A percentile compares a stretch with the other conserved stretches of the same genome.
phyloP scores from a whole-genome alignment of 768 basidiomycete species.

The Boletus subcaerulescens region DNA sequence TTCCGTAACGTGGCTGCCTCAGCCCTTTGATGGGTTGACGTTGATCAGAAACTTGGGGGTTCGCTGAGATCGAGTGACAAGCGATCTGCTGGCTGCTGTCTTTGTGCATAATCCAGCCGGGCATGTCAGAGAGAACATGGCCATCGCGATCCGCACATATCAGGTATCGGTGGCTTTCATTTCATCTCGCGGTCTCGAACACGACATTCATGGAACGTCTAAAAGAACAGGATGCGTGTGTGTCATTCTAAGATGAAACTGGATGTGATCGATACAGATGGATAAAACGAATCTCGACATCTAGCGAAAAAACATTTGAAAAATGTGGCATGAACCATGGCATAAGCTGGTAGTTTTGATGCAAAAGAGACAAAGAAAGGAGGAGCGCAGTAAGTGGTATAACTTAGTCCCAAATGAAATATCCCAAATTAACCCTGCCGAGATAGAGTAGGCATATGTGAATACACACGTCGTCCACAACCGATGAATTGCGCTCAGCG shows the following conservation, averaged over 20 bases:
- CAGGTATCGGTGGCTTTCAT: constrained; percentile 10
- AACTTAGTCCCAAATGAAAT: constrained; percentile 26
- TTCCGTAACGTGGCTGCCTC: constrained; percentile 8
- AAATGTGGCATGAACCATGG: constrained; percentile 14
- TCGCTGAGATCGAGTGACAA: constrained; percentile 28
- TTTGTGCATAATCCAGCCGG: neutral
- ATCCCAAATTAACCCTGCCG: constrained; percentile 20
- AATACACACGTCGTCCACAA: constrained; percentile 10
- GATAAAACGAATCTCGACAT: constrained; percentile 1
- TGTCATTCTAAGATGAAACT: constrained; percentile 9
- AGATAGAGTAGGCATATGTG: constrained; percentile 21
- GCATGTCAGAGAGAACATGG: neutral
- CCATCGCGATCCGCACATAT: constrained; percentile 6
- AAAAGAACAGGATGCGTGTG: constrained; percentile 1
- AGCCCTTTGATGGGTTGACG: neutral
- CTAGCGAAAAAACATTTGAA: constrained; percentile 2
- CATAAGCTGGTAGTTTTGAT: constrained; percentile 21
- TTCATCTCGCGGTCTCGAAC: constrained; percentile 11
- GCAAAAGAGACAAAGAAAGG: neutral
- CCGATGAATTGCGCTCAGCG: constrained; percentile 20
- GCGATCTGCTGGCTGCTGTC: constrained; percentile 5
- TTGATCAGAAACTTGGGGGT: constrained; percentile 9
- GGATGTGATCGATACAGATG: constrained; percentile 15
- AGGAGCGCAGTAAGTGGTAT: constrained; percentile 18
- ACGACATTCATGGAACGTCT: neutral